Evolutionary conservation across 768 basidiomycete genomes (phyloP).

Genomic region (Boletus pseudo-olivaceus): DNA sequence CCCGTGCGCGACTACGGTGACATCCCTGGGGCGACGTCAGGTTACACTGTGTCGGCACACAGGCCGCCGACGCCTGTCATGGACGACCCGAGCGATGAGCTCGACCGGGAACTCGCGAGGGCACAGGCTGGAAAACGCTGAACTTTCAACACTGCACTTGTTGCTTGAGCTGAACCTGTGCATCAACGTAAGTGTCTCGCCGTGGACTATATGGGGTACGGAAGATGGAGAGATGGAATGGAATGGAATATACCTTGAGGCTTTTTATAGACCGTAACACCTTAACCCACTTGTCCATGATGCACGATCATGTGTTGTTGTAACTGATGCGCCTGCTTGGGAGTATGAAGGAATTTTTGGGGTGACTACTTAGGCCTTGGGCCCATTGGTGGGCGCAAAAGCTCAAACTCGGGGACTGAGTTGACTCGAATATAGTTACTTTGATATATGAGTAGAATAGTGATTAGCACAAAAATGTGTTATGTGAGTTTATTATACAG

Average conservation of each 20-base stretch:
- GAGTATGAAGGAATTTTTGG: not conserved
- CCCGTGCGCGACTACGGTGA: conserved; percentile 61
- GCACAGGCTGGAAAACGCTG: conserved; percentile 48
- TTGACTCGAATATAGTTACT: too few relatives aligned
- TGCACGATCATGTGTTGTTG: not conserved
- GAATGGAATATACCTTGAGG: not conserved
- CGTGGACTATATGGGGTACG: not conserved
- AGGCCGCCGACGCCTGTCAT: conserved; percentile 67
- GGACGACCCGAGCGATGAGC: conserved; percentile 82
- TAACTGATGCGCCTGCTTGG: not conserved
- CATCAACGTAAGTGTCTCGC: not conserved
- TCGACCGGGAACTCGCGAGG: conserved; percentile 82
- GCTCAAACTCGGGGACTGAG: too few relatives aligned
- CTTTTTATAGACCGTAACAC: not conserved
- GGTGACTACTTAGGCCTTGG: too few relatives aligned
- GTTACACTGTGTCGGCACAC: conserved; percentile 49
- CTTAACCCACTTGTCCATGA: not conserved
- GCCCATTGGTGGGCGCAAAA: too few relatives aligned
- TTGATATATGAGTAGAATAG: too few relatives aligned
- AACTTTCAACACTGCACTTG: not conserved
- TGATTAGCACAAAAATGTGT: too few relatives aligned
- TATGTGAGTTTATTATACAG: too few relatives aligned
- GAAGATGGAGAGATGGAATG: not conserved
- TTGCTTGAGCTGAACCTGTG: not conserved
- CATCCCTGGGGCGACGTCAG: conserved; percentile 65